phyloP scores from a whole-genome alignment of 2,329 filamentous ascomycete species.

The Fusarium torreyae region DNA sequence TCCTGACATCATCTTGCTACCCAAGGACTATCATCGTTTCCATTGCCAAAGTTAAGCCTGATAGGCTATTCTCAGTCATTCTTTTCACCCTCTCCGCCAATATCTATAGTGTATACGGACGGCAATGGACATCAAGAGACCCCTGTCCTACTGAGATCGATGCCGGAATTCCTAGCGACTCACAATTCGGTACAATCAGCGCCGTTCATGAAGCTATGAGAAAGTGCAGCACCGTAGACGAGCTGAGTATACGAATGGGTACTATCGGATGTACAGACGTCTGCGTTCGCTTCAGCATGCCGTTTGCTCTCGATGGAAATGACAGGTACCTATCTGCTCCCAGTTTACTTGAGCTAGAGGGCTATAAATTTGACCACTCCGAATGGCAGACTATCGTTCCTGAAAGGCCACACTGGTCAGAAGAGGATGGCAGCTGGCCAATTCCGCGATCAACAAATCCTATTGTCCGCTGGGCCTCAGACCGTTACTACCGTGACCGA shows the following conservation, averaged over 20 bases:
- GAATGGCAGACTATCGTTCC: slow-evolving; percentile 1
- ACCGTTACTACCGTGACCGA: neutral
- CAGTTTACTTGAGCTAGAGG: neutral
- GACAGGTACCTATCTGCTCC: slow-evolving; percentile 6
- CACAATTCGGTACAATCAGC: neutral
- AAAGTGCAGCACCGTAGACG: slow-evolving; percentile 13
- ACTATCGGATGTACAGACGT: neutral
- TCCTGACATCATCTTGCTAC: no score
- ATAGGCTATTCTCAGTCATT: neutral
- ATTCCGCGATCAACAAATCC: neutral
- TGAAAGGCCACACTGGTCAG: neutral
- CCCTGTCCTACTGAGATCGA: slow-evolving; percentile 15
- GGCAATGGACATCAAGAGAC: neutral
- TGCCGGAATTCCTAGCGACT: neutral
- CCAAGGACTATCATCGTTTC: neutral
- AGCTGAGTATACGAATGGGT: neutral
- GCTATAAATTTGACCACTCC: neutral
- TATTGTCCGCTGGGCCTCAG: neutral
- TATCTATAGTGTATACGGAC: neutral
- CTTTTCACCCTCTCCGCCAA: neutral
- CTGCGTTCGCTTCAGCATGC: neutral
- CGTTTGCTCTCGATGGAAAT: slow-evolving; percentile 16
- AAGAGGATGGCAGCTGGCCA: slow-evolving; percentile 14
- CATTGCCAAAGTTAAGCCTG: neutral
- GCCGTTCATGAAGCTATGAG: slow-evolving; percentile 15